Evolutionary conservation across 176 grass and related monocot species (phyloP), one percentile per base, ranked within the genome.

Genomic region (Avena insularis): DNA sequence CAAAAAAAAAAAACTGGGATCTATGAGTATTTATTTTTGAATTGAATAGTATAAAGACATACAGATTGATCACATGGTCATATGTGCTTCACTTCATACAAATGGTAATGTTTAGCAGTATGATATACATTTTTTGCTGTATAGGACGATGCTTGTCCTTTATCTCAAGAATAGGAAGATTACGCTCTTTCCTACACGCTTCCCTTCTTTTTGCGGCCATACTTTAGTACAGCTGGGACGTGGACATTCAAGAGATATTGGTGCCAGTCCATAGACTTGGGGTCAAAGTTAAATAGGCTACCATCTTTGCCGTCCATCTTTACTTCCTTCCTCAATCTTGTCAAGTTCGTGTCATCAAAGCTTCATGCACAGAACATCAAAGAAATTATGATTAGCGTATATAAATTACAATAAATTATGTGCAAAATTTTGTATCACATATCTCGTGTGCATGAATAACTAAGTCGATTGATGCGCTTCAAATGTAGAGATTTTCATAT

Each of bases 291-390:
- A n/a, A 73, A 74, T 3, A 13, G 2, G n/a, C 9, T 6, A 29
- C 43, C 20, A 45, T 27, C 51, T 8, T 57, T 73, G 55, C 40
- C 20, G 2, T 60, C 14, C 9, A 58, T 73, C 0, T 58, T 58
- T 23, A 15, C 31, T 73, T 56, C 36, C 38, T 12, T 84, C 82
- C 69, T 62, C 56, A 84, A 15, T 1, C 56, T 75, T 20, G 40
- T 75, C 55, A 75, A 21, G 81, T 72, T 83, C 1, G 81, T 72
- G 67, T 83, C 67, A 25, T 83, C 81, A 58, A 83, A 83, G 8
- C 81, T 77, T 35, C 50, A 77, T 27, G 3, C 4, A 77, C 27
- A 56, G 50, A 77, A 20, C 4, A 77, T 55, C 50, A 36, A 77
- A 77, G 25, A 56, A 56, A 77, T 12, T 6, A 36, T 8, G 75